These are phyloP conservation scores for Blastocystis hominis DNA, from an alignment of 352 stramenopile species.

Conservation along the genomic window DNA sequence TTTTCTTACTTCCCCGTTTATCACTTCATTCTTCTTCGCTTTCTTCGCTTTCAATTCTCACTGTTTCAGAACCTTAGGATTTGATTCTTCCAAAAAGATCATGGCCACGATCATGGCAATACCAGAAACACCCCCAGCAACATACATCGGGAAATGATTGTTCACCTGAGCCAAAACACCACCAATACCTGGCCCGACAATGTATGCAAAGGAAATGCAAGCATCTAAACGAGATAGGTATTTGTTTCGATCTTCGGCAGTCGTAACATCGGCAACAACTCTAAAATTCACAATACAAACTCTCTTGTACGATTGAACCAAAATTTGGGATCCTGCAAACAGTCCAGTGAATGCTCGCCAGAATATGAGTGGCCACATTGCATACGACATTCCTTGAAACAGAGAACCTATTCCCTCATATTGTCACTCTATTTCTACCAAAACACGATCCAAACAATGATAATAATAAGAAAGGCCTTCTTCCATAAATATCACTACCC, in stretches of 20 bases:
- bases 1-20: too few relatives aligned
- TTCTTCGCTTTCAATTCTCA: too few relatives aligned
- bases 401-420: background rate
- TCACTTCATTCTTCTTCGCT: too few relatives aligned
- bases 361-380: slow-evolving; percentile 37
- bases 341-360: slow-evolving; percentile 34
- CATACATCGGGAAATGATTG: slow-evolving; percentile 35
- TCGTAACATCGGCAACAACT: slow-evolving; percentile 28
- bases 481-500: slow-evolving; percentile 45
- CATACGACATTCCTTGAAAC: slow-evolving; percentile 8
- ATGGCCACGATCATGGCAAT: slow-evolving; percentile 21
- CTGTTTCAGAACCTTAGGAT: background rate
- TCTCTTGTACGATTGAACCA: background rate
- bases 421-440: background rate
- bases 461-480: slow-evolving; percentile 37
- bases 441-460: slow-evolving; percentile 50
- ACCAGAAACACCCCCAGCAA: background rate
- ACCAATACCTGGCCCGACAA: slow-evolving; percentile 34
- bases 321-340: slow-evolving; percentile 38
- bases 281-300: background rate
- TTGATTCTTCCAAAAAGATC: slow-evolving; percentile 39
- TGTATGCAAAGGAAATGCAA: slow-evolving; percentile 25
- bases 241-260: background rate
- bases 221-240: slow-evolving; percentile 34
- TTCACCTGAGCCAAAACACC: slow-evolving; percentile 36